These are phyloP conservation scores for Penicillium atrosanguineum DNA, from an alignment of 495 filamentous ascomycete species.

Conservation along the genomic window DNA sequence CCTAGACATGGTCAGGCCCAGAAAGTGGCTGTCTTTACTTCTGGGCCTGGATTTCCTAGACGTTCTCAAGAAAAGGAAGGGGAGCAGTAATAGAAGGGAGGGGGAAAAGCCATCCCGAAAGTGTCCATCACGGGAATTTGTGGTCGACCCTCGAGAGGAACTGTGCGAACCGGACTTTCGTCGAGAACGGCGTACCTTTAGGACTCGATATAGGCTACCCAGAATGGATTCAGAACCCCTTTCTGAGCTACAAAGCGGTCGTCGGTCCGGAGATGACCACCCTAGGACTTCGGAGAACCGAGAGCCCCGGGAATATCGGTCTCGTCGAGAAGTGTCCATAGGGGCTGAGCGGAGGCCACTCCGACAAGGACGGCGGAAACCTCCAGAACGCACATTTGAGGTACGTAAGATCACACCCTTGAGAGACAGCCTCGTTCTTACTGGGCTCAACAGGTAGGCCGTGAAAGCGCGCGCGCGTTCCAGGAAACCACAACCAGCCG, in stretches of 20 bases:
- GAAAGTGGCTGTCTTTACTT: background rate
- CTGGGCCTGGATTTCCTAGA: background rate
- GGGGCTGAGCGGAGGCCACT: slow-evolving; percentile 20
- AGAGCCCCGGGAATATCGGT: slow-evolving; percentile 1
- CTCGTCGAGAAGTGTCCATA: slow-evolving; percentile 21
- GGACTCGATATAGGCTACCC: background rate
- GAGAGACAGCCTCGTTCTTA: background rate
- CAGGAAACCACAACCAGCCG: background rate
- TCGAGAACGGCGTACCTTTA: background rate
- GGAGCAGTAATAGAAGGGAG: background rate
- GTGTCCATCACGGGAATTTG: background rate
- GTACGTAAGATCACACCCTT: background rate
- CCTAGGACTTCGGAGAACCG: background rate
- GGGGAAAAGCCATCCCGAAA: background rate
- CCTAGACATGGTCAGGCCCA: background rate
- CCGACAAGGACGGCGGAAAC: slow-evolving; percentile 6
- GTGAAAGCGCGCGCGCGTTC: background rate
- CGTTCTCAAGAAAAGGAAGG: background rate
- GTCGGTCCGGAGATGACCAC: background rate
- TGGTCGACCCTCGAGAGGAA: background rate
- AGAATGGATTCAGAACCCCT: background rate
- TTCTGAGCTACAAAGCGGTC: background rate
- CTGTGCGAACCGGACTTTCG: background rate
- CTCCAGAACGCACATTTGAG: background rate
- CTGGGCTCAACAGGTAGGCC: background rate